A percentile compares a stretch with the other conserved stretches of the same genome.
phyloP scores from a whole-genome alignment of 257 asterid species.

The Verbascum thapsus region DNA sequence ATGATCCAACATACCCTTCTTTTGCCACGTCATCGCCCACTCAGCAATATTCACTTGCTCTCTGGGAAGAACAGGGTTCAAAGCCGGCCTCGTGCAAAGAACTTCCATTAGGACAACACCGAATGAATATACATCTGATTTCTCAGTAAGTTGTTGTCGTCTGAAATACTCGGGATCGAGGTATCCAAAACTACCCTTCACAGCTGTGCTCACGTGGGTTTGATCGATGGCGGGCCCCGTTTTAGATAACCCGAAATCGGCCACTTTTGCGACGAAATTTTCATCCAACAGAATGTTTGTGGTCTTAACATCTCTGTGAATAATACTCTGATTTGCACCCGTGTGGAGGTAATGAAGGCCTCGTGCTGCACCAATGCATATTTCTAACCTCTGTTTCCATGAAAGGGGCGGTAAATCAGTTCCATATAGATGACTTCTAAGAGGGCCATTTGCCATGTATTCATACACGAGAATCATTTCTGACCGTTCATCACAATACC shows the following conservation, averaged over 20 bases:
- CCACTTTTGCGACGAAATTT: slow-evolving; percentile 71
- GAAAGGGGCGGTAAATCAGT: slow-evolving; percentile 62
- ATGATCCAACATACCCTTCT: slow-evolving; percentile 76
- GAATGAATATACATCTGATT: slow-evolving; percentile 81
- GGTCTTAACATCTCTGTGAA: slow-evolving; percentile 80
- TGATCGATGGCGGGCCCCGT: slow-evolving; percentile 74
- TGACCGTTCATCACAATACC: slow-evolving; percentile 73
- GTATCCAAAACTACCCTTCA: slow-evolving; percentile 83
- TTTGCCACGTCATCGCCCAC: slow-evolving; percentile 86
- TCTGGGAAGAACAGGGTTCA: slow-evolving; percentile 77
- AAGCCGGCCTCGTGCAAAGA: slow-evolving; percentile 72
- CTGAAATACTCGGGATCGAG: slow-evolving; percentile 85
- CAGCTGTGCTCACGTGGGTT: slow-evolving; percentile 86
- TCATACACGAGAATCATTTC: slow-evolving; percentile 83
- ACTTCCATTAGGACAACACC: slow-evolving; percentile 82
- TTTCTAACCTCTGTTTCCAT: slow-evolving; percentile 74
- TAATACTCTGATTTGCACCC: slow-evolving; percentile 70
- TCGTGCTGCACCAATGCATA: slow-evolving; percentile 80
- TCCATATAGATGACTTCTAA: slow-evolving; percentile 72
- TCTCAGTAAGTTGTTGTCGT: slow-evolving; percentile 77
- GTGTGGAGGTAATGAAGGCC: slow-evolving; percentile 88
- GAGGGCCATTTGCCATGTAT: slow-evolving; percentile 85
- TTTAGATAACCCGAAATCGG: slow-evolving; percentile 83
- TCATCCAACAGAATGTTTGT: slow-evolving; percentile 76
- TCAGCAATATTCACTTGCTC: slow-evolving; percentile 84